phyloP scores from a whole-genome alignment of 345 rosid genomes.

The Rubroshorea leprosula region DNA sequence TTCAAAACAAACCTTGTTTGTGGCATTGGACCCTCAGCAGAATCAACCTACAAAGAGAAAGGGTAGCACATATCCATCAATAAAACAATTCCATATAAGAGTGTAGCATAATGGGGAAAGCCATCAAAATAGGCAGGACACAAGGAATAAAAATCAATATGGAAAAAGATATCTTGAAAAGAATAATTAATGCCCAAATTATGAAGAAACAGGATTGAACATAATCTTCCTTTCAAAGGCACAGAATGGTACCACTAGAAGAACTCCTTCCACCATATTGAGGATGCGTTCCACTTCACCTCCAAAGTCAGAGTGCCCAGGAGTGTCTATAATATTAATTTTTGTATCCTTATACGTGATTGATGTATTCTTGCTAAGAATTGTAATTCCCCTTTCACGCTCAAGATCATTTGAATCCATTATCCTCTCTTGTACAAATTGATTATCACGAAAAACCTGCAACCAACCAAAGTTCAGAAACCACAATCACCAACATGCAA shows the following conservation, averaged over 20 bases:
- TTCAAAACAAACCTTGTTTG: constrained; percentile 94
- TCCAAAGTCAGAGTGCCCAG: constrained; percentile 98
- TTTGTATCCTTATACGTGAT: constrained; percentile 80
- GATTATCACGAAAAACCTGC: constrained; percentile 96
- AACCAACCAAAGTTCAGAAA: constrained; percentile 6
- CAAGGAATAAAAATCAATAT: background rate
- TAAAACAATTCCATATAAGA: background rate
- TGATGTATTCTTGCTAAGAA: constrained; percentile 93
- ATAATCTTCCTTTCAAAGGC: constrained; percentile 6
- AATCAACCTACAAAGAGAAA: constrained; percentile 63
- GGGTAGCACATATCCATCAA: background rate
- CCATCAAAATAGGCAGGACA: no score
- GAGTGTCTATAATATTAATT: constrained; percentile 92
- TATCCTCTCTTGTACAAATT: constrained; percentile 79
- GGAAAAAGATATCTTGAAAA: no score
- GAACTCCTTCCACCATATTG: constrained; percentile 99
- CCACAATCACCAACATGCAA: background rate
- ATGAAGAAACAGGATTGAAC: background rate
- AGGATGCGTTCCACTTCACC: constrained; percentile 99
- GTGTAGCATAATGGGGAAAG: constrained; percentile 1
- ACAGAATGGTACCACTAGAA: constrained; percentile 72
- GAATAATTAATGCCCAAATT: no score
- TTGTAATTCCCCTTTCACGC: constrained; percentile 96
- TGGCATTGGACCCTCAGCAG: constrained; percentile 99
- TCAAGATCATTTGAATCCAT: constrained; percentile 98